Percentiles rank a stretch among this genome's conserved stretches.
phyloP scores from a whole-genome alignment of 192 early-diverging fungal species.

The Coemansia sp. region DNA sequence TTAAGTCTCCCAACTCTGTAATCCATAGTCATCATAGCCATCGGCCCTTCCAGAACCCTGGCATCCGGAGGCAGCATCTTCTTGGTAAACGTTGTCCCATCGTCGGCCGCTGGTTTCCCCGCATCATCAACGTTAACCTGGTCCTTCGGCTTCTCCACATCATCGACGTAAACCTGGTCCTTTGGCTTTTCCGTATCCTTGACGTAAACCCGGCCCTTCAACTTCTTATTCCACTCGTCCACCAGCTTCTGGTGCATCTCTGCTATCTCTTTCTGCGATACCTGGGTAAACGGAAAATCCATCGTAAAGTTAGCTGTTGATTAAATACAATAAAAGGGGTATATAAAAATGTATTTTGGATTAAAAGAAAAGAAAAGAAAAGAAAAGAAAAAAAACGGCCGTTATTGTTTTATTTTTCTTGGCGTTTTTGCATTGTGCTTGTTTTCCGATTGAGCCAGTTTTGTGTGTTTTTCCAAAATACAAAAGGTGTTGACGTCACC shows the following conservation, averaged over 20 bases:
- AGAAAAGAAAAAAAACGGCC: not conserved
- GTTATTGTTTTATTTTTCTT: not conserved
- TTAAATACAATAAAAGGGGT: not conserved
- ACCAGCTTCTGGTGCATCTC: constrained; percentile 16
- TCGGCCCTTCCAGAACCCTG: constrained; percentile 24
- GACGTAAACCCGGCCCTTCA: constrained; percentile 19
- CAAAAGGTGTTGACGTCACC: no score
- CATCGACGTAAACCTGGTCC: constrained; percentile 15
- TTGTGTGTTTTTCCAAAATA: no score
- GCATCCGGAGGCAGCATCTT: constrained; percentile 6
- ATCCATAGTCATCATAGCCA: constrained; percentile 26
- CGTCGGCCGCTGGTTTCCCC: not conserved
- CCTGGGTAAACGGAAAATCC: not conserved
- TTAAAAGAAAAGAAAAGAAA: not conserved
- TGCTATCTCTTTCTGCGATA: constrained; percentile 1
- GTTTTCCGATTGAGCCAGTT: not conserved
- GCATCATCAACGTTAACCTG: constrained; percentile 9
- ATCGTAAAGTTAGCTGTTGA: not conserved
- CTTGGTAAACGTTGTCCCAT: constrained; percentile 6
- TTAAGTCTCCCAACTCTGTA: constrained; percentile 25
- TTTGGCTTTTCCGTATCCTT: not conserved
- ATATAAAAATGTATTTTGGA: no score
- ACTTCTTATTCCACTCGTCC: constrained; percentile 11
- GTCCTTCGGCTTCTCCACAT: constrained; percentile 11
- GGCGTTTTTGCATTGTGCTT: not conserved